phyloP scores from a whole-genome alignment of 2,329 filamentous ascomycete species.

The Penicillium sp. region DNA sequence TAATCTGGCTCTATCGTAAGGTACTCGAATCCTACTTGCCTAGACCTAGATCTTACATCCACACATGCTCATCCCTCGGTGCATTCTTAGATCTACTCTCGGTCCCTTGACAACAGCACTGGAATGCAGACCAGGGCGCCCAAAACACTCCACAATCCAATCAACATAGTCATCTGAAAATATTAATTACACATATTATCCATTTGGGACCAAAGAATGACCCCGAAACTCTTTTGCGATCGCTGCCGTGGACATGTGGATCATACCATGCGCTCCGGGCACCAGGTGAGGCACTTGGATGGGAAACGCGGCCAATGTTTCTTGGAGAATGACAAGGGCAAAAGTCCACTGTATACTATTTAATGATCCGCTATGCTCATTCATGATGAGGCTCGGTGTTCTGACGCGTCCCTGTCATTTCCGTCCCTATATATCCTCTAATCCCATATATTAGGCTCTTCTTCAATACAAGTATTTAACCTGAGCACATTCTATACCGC shows the following conservation, averaged over 20 bases:
- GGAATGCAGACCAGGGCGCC: constrained; percentile 18
- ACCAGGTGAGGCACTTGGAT: constrained; percentile 6
- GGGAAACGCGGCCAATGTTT: constrained; percentile 13
- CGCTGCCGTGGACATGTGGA: constrained; percentile 15
- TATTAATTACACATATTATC: not conserved
- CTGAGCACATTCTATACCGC: not conserved
- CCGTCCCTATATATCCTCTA: not conserved
- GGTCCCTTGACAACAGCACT: constrained; percentile 20
- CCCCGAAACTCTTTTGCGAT: not conserved
- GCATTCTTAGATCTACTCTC: constrained; percentile 19
- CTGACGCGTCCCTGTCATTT: not conserved
- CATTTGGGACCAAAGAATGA: not conserved
- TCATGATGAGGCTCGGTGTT: not conserved
- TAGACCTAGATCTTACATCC: not conserved
- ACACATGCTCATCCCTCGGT: not conserved
- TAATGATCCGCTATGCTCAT: constrained; percentile 8
- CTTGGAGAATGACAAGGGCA: constrained; percentile 9
- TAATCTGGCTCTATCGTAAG: not conserved
- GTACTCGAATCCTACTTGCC: not conserved
- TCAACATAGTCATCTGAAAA: not conserved
- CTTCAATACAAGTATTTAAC: constrained; percentile 12
- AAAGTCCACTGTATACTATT: constrained; percentile 12
- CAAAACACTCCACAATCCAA: constrained; percentile 6
- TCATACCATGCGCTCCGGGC: constrained; percentile 16
- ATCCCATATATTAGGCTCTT: constrained; percentile 1